Evolutionary conservation across 2,329 filamentous ascomycete genomes (phyloP).

Genomic region (Triangularia verruculosa): DNA sequence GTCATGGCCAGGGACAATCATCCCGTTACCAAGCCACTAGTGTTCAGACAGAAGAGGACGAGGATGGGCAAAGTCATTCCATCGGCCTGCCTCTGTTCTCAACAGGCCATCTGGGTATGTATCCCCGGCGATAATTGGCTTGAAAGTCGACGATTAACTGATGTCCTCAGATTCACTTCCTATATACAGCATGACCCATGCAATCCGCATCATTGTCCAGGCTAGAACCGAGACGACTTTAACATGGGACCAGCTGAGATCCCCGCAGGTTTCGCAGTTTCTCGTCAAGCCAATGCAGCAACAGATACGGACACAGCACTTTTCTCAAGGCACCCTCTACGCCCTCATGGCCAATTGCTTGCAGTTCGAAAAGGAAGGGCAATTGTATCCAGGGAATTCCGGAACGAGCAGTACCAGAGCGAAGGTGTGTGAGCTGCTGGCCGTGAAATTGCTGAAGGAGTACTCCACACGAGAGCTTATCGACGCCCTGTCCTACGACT

Average conservation of each 20-base stretch:
- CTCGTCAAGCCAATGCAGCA: slow-evolving; percentile 93
- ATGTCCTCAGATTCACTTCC: slow-evolving; percentile 68
- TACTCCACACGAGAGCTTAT: slow-evolving; percentile 87
- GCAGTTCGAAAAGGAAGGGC: slow-evolving; percentile 86
- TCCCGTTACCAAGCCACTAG: slow-evolving; percentile 26
- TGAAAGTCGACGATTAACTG: slow-evolving; percentile 25
- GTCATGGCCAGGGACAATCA: slow-evolving; percentile 35
- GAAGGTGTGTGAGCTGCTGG: slow-evolving; percentile 84
- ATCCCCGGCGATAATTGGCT: background rate
- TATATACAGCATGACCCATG: slow-evolving; percentile 86
- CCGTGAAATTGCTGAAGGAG: slow-evolving; percentile 85
- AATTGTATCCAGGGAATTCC: slow-evolving; percentile 77
- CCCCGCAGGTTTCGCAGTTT: slow-evolving; percentile 95
- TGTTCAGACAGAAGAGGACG: slow-evolving; percentile 35
- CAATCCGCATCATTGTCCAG: slow-evolving; percentile 80
- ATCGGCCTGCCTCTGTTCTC: slow-evolving; percentile 72
- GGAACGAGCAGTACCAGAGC: slow-evolving; percentile 81
- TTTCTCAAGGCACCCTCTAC: slow-evolving; percentile 82
- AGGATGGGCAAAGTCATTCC: slow-evolving; percentile 31
- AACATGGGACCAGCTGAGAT: slow-evolving; percentile 90
- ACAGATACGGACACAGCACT: slow-evolving; percentile 78
- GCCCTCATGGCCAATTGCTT: slow-evolving; percentile 90
- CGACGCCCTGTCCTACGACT: slow-evolving; percentile 91
- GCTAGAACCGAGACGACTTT: slow-evolving; percentile 87
- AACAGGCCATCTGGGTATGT: slow-evolving; percentile 68